phyloP scores from a whole-genome alignment of 1,284 basidiomycete species.

The Leucoagaricus sp. region DNA sequence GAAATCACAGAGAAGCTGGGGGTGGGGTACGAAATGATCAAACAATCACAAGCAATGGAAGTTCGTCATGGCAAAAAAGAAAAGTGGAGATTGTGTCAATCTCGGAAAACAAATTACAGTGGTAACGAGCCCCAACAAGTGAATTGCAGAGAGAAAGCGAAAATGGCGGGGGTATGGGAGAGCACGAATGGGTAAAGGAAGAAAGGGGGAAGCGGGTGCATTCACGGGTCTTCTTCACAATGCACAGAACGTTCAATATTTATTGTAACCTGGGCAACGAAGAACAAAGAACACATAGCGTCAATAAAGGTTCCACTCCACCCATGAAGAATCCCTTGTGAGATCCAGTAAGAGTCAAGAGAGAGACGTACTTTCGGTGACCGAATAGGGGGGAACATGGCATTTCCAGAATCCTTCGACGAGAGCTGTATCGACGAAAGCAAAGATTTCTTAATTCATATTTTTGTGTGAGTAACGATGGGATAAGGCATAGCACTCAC shows the following conservation, averaged over 20 bases:
- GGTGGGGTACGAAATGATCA: too few relatives aligned
- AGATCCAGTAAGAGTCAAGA: too few relatives aligned
- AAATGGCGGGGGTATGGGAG: neutral
- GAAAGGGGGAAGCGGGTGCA: neutral
- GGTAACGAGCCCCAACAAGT: too few relatives aligned
- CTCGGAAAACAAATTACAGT: too few relatives aligned
- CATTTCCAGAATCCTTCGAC: constrained; percentile 7
- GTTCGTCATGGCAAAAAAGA: too few relatives aligned
- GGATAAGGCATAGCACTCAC: neutral
- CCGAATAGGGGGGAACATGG: constrained; percentile 1
- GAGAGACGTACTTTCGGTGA: constrained; percentile 7
- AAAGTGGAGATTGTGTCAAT: too few relatives aligned
- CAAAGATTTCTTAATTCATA: neutral
- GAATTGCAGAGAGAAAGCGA: neutral
- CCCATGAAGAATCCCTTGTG: neutral
- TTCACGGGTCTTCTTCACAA: constrained; percentile 2
- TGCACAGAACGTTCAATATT: constrained; percentile 13
- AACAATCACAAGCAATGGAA: too few relatives aligned
- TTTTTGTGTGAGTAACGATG: neutral
- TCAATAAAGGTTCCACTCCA: neutral
- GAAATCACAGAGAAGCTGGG: too few relatives aligned
- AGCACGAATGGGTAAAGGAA: neutral
- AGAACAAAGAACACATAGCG: neutral
- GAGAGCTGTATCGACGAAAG: neutral
- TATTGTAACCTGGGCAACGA: neutral